These are phyloP conservation scores for Cairneyella variabilis DNA, from an alignment of 495 filamentous ascomycete genomes.

Conservation along the genomic window DNA sequence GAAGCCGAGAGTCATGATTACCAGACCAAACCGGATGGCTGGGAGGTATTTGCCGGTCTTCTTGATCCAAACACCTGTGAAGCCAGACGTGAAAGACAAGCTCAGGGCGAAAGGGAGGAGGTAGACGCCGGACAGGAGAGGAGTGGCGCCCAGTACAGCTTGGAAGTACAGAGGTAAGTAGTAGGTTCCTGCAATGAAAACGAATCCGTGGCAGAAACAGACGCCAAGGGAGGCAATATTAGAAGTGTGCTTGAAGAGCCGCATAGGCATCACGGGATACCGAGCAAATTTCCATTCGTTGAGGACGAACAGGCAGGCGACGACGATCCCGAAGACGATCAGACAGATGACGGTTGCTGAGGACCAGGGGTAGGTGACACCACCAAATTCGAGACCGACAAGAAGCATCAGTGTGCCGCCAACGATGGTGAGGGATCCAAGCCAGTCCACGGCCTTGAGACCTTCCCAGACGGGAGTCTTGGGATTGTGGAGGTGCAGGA, in stretches of 20 bases:
- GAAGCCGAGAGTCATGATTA: slow-evolving; percentile 56
- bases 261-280: slow-evolving; percentile 70
- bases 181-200: slow-evolving; percentile 70
- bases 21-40: slow-evolving; percentile 50
- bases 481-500: slow-evolving; percentile 71
- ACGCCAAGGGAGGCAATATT: slow-evolving; percentile 53
- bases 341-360: slow-evolving; percentile 73
- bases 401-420: slow-evolving; percentile 77
- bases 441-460: slow-evolving; percentile 70
- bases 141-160: slow-evolving; percentile 63
- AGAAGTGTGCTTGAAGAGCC: slow-evolving; percentile 57
- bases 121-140: slow-evolving; percentile 74
- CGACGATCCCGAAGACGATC: slow-evolving; percentile 65
- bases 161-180: slow-evolving; percentile 79
- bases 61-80: slow-evolving; percentile 63
- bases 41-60: slow-evolving; percentile 58
- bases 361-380: slow-evolving; percentile 64
- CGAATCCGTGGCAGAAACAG: slow-evolving; percentile 60
- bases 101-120: slow-evolving; percentile 68
- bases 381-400: slow-evolving; percentile 73
- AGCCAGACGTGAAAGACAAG: slow-evolving; percentile 58
- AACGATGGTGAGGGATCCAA: slow-evolving; percentile 62
- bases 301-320: slow-evolving; percentile 56
- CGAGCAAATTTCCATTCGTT: slow-evolving; percentile 68
- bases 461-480: slow-evolving; percentile 65